These are phyloP conservation scores for Alternaria postmessia DNA, from an alignment of 2,329 filamentous ascomycete species.

Conservation along the genomic window DNA sequence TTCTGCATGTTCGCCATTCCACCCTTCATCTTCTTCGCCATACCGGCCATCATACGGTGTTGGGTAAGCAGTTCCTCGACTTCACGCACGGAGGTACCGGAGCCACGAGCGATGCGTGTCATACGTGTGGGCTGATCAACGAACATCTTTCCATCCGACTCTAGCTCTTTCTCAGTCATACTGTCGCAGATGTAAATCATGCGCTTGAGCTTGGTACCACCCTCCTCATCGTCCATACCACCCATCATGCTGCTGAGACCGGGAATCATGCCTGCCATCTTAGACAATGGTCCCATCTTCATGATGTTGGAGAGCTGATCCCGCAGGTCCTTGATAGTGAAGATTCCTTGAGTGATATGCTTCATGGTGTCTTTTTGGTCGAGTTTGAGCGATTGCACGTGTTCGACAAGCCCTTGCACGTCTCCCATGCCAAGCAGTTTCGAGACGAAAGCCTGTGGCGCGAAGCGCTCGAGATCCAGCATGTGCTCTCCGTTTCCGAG, in stretches of 20 bases:
- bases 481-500: constrained; percentile 98
- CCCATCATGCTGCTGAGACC: constrained; percentile 93
- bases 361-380: constrained; percentile 99
- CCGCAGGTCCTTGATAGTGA: constrained; percentile 90
- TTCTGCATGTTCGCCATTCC: constrained; percentile 98
- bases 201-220: constrained; percentile 88
- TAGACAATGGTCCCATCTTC: constrained; percentile 98
- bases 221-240: constrained; percentile 96
- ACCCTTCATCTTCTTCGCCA: constrained; percentile 99
- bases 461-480: constrained; percentile 91
- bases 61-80: constrained; percentile 98
- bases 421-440: constrained; percentile 98
- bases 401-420: constrained; percentile 92
- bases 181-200: constrained; percentile 99
- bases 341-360: constrained; percentile 95
- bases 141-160: constrained; percentile 93
- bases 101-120: constrained; percentile 88
- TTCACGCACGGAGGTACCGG: constrained; percentile 88
- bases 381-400: constrained; percentile 92
- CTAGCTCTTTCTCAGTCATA: constrained; percentile 96
- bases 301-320: constrained; percentile 98
- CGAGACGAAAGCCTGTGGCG: constrained; percentile 89
- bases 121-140: constrained; percentile 91
- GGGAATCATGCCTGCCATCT: constrained; percentile 99
- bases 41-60: constrained; percentile 97